These are phyloP conservation scores for Urochloa ruziziensis DNA, from an alignment of 176 grass and related monocot genomes.

Conservation along the genomic window DNA sequence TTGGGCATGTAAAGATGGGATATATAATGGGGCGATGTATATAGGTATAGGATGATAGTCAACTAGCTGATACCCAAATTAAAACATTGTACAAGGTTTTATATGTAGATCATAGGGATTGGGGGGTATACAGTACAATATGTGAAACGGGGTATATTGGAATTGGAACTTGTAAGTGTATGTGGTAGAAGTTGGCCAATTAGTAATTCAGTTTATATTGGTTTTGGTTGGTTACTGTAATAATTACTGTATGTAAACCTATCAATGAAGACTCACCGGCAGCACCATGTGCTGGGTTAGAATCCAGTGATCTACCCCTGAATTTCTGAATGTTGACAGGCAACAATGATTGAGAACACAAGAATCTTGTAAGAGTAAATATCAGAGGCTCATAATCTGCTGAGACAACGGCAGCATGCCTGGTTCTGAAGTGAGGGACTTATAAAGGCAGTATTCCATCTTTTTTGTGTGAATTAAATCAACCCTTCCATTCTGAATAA, in stretches of 20 bases:
- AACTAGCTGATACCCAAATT: conserved; percentile 35
- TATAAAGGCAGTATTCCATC: conserved; percentile 4
- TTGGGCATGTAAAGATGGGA: conserved; percentile 66
- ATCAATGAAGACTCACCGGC: background rate
- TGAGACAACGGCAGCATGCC: background rate
- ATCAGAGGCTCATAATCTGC: background rate
- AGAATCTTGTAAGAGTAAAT: no score
- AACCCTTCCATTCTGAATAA: conserved; percentile 26
- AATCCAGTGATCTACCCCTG: background rate
- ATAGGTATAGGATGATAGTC: conserved; percentile 45
- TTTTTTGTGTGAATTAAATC: conserved; percentile 15
- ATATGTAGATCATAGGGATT: conserved; percentile 41
- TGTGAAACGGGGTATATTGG: conserved; percentile 42
- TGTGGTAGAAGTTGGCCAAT: conserved; percentile 21
- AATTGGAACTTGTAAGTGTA: conserved; percentile 27
- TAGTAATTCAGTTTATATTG: conserved; percentile 30
- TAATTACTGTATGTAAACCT: background rate
- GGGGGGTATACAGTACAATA: conserved; percentile 36
- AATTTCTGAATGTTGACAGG: background rate
- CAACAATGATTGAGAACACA: background rate
- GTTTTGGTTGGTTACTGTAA: conserved; percentile 37
- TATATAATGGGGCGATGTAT: conserved; percentile 45
- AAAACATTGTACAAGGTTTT: conserved; percentile 56
- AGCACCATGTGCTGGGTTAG: background rate
- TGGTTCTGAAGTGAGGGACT: conserved; percentile 6